phyloP scores from a whole-genome alignment of 306 rosid genomes.

The Trifolium repens region DNA sequence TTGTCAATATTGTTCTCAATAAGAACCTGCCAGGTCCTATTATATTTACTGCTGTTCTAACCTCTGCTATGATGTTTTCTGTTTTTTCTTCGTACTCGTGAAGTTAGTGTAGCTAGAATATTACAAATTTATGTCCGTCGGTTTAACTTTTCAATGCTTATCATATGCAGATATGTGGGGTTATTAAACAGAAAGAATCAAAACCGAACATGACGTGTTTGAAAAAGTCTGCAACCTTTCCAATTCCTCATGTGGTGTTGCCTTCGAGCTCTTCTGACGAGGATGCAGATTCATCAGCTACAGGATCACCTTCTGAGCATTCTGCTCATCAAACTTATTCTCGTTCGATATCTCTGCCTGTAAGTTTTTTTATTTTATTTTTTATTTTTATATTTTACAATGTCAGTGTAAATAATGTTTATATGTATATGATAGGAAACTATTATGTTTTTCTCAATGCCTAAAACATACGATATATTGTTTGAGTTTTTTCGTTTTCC shows the following conservation, averaged over 20 bases:
- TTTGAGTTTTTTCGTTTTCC: not conserved
- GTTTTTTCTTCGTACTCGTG: not conserved
- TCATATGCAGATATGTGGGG: not conserved
- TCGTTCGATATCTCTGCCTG: constrained; percentile 72
- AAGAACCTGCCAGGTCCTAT: not conserved
- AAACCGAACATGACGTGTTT: constrained; percentile 41
- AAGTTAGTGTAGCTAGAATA: not conserved
- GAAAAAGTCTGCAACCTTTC: constrained; percentile 60
- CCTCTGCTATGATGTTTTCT: not conserved
- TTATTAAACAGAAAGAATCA: constrained; percentile 13
- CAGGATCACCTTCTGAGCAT: constrained; percentile 43
- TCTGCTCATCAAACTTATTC: constrained; percentile 47
- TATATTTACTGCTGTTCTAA: no score
- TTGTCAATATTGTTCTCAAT: not conserved
- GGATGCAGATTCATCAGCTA: constrained; percentile 44
- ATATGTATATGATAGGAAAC: not conserved
- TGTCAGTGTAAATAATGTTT: not conserved
- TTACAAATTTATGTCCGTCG: not conserved
- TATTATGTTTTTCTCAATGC: not conserved
- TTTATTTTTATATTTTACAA: no score
- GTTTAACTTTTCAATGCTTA: not conserved
- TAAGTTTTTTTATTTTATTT: constrained; percentile 50
- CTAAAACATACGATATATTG: not conserved
- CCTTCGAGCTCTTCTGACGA: constrained; percentile 44
- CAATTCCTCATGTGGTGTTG: constrained; percentile 46